Base-by-base conservation (phyloP, 2,329 filamentous ascomycete genomes). In the Exophiala lecanii-corni region DNA sequence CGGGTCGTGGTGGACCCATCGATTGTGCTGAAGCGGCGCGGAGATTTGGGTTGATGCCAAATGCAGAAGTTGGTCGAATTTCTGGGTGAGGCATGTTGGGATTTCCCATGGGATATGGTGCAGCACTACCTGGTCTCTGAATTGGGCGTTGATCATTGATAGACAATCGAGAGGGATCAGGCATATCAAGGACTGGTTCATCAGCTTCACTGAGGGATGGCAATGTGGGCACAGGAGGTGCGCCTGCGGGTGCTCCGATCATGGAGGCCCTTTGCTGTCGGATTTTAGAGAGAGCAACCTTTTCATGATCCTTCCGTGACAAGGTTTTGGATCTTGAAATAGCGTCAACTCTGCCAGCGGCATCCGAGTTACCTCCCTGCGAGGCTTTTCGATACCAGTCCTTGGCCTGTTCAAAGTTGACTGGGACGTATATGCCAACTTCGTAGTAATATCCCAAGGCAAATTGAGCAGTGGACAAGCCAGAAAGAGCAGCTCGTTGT, bases 371-470 rank as follows among this genome's bases (percentile, higher is more conserved):
- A 25, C 91, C 92, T 58, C 91, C 87, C 21, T 86, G 83, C 20
- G 89, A 85, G 5, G 92, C 91, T 58, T 88, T 82, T 54, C 85
- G 79, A 62, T 98, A 98, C 92, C 92, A 98, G 51, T 75, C 80
- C 50, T 84, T 75, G 1, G 92, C 91, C 62, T 92, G 86, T 37
- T 80, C 76, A 31, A 96, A 68, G 60, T 91, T 86, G 53, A 87
- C 84, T n/a, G 80, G 78, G 17, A 94, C 85, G 59, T 89, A 82
- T 61, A 98, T 94, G 55, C 92, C 92, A 55, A 98, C 94, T 63
- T 98, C 92, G 62, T 92, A 81, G 68, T 97, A 98, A 66, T 98
- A 98, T 9, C 91, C 91, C 73, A 98, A 79, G 18, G 92, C 92
- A 59, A 98, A 98, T 63, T 97, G 89, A 36, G 89, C 92, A 0